Percentiles rank a stretch among this genome's conserved stretches.
Conservation (phyloP, 148 eudicot genomes). For the Spergularia marina region DNA sequence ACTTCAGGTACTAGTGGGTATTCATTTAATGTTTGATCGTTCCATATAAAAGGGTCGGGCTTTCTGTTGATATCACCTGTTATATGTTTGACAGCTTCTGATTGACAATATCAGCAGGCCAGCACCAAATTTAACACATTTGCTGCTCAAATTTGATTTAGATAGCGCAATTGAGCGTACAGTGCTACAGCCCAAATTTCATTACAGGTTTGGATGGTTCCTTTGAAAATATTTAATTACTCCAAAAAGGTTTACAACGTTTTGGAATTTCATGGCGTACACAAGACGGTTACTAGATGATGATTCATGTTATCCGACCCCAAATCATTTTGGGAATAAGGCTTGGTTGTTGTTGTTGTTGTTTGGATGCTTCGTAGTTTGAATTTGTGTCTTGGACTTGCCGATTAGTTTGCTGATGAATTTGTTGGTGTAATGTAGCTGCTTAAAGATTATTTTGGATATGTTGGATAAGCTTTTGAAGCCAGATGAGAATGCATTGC, state of each 20-base stretch:
- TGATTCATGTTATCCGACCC: too few species aligned
- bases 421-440: conserved; percentile 44
- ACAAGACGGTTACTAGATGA: too few species aligned
- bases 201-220: conserved; percentile 62
- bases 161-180: conserved; percentile 81
- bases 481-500: conserved; percentile 78
- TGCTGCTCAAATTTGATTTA: conserved; percentile 86
- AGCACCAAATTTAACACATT: conserved; percentile 88
- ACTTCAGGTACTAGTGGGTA: conserved; percentile 51
- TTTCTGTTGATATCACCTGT: conserved; percentile 5
- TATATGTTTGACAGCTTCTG: conserved; percentile 56
- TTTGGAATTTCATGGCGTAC: too few species aligned
- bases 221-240: too few species aligned
- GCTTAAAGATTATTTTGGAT: conserved; percentile 92
- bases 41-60: not conserved
- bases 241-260: too few species aligned
- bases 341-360: too few species aligned
- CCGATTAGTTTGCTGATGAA: not conserved
- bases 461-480: conserved; percentile 74
- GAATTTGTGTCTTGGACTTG: not conserved
- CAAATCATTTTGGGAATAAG: too few species aligned
- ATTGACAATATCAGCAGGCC: conserved; percentile 86
- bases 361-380: conserved; percentile 27
- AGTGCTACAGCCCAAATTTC: conserved; percentile 77
- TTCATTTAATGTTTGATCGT: not conserved